Conservation (phyloP, 441 rosid species). For the California macrophylla region DNA sequence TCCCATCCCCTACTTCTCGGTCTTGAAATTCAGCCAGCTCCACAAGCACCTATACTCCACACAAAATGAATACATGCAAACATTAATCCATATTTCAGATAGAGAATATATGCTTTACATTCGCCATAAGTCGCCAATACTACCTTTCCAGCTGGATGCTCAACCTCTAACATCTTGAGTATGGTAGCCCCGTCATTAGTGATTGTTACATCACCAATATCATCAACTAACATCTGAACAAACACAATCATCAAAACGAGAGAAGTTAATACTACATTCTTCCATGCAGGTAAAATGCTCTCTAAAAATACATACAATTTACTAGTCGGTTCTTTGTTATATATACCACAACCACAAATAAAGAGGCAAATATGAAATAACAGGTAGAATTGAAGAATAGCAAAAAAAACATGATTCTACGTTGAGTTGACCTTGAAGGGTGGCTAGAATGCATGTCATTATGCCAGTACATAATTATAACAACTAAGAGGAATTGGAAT, state of each 20-base stretch:
- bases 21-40: conserved; percentile 98
- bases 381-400: too few species aligned
- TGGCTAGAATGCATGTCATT: too few species aligned
- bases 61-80: background rate
- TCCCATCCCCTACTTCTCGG: conserved; percentile 94
- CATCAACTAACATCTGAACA: conserved; percentile 86
- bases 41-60: conserved; percentile 54
- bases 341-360: background rate
- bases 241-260: background rate
- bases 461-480: too few species aligned
- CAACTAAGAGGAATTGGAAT: too few species aligned
- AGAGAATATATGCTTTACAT: background rate
- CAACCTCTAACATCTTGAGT: conserved; percentile 86
- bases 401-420: too few species aligned
- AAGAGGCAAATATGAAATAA: too few species aligned
- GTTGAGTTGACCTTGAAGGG: too few species aligned
- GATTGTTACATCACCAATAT: conserved; percentile 87
- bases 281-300: background rate
- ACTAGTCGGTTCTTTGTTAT: background rate
- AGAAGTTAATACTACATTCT: background rate
- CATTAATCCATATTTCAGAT: background rate
- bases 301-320: background rate
- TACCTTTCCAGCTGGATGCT: conserved; percentile 97
- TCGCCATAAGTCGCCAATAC: background rate
- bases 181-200: conserved; percentile 94